Evolutionary conservation across 176 grass and related monocot species (phyloP), one percentile per base, ranked within the genome.

Genomic region (Pontederia paniculata): DNA sequence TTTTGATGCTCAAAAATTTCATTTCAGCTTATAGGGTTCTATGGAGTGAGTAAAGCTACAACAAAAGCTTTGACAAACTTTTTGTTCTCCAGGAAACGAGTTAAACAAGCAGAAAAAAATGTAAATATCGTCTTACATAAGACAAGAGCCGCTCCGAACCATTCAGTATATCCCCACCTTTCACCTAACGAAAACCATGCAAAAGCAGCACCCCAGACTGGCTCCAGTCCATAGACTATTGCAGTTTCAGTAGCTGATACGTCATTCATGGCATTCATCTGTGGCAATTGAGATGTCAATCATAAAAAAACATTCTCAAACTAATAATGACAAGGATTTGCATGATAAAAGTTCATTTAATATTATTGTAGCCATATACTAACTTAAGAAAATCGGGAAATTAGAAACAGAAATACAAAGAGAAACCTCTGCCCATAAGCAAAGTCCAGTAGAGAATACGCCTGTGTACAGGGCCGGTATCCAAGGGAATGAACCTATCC

Each of bases 131-230:
- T 8, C 83, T 71, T 90, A 97, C 91, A 81, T 83, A 97, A 70
- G 57, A 97, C 78, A 72, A 97, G 78, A 50, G 77, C 65, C 64
- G 93, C 93, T 79, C 86, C 93, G 77, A 84, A 57, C 77, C 83
- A 90, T 66, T 72, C 77, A 74, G 83, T 67, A 42, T 52, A 62
- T 62, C 83, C 82, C 93, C 93, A 97, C 81, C 93, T 90, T 80
- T 90, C 93, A 76, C 83, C 86, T 50, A 97, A 76, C 20, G 88
- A 75, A 59, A 84, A 88, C 93, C 93, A 91, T 77, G 93, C 80
- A 55, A 97, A 97, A 7, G 72, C 68, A 55, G 83, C 86, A 65
- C 86, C 91, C 86, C 91, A 90, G 51, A 90, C 77, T 50, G 91
- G 91, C 57, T 97, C 86, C 62, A 97, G 52, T 12, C 91, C 86